Base-by-base conservation (phyloP, 768 basidiomycete species). In the Suillus spraguei region DNA sequence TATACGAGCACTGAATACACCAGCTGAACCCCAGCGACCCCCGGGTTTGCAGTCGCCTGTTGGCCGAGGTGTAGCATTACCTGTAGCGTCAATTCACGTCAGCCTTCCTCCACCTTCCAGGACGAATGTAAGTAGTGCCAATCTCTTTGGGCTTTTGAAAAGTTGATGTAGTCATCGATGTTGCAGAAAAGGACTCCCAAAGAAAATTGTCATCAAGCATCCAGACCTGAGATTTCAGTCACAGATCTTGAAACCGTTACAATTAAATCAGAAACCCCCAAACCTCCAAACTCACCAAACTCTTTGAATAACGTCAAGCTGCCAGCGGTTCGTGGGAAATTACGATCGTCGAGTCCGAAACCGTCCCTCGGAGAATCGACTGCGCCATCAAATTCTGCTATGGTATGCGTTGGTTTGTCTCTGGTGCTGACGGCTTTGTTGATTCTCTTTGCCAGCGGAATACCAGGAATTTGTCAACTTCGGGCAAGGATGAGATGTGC, bases 101-200 rank as follows among this genome's bases (percentile, higher is more conserved):
- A 58, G 28, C 39, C 56, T 58, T 58, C 56, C 38, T 32, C 39
- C 56, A 41, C 24, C 38, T 41, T 58, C 56, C 39, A 28, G 28
- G 24, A 39, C 24, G 24, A 58, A 58, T 28, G 28, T 28, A 28
- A 17, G 56, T 58, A 41, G 56, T 13, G 20, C 20, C 39, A 20
- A 13, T 39, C 17, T 32, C 9, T 3, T 58, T 20, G 17, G 38
- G 38, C 10, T 41, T 6, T 13, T 17, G 0, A 24, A 5, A 41
- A 41, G 14, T 41, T 28, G 6, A 35, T 35, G 32, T n/a, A 35
- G 20, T 38, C 17, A 32, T 8, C 2, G 22, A 41, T 41, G 4
- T 41, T 41, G 6, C 17, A 58, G 56, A 7, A 41, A 58, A 13
- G 3, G 39, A 28, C 28, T 58, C 24, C 24, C 11, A 41, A 32